Evolutionary conservation across 176 grass and related monocot genomes (phyloP).

Genomic region (Paspalum vaginatum): DNA sequence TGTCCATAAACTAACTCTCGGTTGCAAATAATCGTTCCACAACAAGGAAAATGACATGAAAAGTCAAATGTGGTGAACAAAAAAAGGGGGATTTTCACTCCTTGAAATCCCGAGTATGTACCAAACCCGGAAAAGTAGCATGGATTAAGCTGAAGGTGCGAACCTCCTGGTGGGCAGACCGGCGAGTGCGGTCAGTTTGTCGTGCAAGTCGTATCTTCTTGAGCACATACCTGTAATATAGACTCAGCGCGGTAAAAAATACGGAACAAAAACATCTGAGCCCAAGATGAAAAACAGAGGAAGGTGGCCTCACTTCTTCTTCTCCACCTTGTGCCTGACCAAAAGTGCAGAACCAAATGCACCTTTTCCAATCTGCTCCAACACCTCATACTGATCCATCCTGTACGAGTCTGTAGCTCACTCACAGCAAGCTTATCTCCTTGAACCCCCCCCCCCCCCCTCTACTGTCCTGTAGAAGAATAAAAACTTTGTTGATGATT

Average conservation of each 20-base stretch:
- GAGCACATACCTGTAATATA: conserved; percentile 72
- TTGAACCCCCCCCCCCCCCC: too few species aligned
- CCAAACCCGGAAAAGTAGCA: conserved; percentile 18
- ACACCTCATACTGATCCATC: conserved; percentile 96
- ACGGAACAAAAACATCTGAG: conserved; percentile 10
- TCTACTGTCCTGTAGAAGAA: conserved; percentile 36
- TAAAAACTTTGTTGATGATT: conserved; percentile 11
- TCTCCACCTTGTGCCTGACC: conserved; percentile 92
- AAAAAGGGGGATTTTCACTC: not conserved
- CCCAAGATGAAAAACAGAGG: conserved; percentile 13
- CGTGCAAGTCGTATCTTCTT: conserved; percentile 94
- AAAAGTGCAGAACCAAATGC: conserved; percentile 92
- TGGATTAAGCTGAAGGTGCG: conserved; percentile 11
- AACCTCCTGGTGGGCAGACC: conserved; percentile 96
- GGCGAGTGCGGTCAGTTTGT: conserved; percentile 79
- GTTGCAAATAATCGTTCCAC: conserved; percentile 3
- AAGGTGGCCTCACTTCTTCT: conserved; percentile 74
- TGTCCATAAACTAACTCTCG: not conserved
- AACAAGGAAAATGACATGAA: not conserved
- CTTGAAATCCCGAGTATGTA: conserved; percentile 12
- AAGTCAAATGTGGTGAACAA: not conserved
- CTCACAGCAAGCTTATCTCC: conserved; percentile 12
- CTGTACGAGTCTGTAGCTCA: conserved; percentile 19
- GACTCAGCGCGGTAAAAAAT: conserved; percentile 24
- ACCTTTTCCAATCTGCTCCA: conserved; percentile 99